Evolutionary conservation across 345 rosid genomes (phyloP), one percentile per base, ranked within the genome.

Genomic region (Triadica sebifera): DNA sequence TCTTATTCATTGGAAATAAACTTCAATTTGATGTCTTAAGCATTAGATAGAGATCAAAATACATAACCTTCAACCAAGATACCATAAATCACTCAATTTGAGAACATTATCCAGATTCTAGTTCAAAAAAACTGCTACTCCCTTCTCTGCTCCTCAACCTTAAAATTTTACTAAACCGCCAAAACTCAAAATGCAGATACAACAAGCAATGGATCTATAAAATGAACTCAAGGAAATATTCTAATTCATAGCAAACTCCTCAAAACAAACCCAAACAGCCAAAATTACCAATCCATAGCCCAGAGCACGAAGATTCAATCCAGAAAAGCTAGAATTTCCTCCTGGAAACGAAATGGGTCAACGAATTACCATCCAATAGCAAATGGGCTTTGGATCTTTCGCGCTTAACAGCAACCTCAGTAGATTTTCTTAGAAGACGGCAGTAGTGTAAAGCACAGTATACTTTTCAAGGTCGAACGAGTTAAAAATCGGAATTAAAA

Each of bases 351-450:
- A 78, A 67, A 73, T 16, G 75, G n/a, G n/a, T n/a, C n/a, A n/a
- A n/a, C n/a, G n/a, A n/a, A n/a, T n/a, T n/a, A n/a, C n/a, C n/a
- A n/a, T n/a, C n/a, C n/a, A n/a, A n/a, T n/a, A n/a, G n/a, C n/a
- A n/a, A n/a, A n/a, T 49, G 82, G 75, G 76, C 12, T 43, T 55
- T 67, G 60, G 72, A 77, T 77, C 77, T 74, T 81, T 68, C 22
- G 13, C 37, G 58, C 71, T 56, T 41, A 75, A 41, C 4, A 39
- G 20, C 67, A 68, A 39, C 12, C 49, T 22, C 13, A 2, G 12
- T 57, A 24, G 65, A 70, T 58, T 43, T 2, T 43, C 11, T 8
- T 5, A 24, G 0, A 59, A 71, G 16, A 24, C 49, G 2, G 43
- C 61, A 57, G 61, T 24, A 20, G 22, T 20, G 22, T 12, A 57